These are phyloP conservation scores for Asterophora parasitica DNA, from an alignment of 768 basidiomycete genomes.

Conservation along the genomic window DNA sequence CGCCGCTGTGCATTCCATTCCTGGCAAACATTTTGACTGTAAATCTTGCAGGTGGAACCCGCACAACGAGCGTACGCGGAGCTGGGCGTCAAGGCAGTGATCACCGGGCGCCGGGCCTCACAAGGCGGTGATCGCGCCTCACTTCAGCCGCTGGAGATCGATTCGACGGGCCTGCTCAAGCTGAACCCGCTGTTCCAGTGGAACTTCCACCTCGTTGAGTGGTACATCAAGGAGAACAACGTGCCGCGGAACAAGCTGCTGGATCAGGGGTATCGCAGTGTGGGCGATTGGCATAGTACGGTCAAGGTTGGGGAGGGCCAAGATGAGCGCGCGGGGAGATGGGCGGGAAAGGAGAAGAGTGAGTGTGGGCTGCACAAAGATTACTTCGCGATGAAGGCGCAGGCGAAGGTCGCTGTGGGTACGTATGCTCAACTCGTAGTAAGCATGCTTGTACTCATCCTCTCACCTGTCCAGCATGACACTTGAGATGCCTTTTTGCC, in stretches of 20 bases:
- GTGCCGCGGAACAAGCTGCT: slow-evolving; percentile 89
- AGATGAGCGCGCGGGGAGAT: slow-evolving; percentile 88
- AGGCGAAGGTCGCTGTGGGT: slow-evolving; percentile 33
- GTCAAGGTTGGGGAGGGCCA: slow-evolving; percentile 59
- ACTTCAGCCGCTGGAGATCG: slow-evolving; percentile 84
- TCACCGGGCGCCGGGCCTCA: slow-evolving; percentile 91
- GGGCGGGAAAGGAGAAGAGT: slow-evolving; percentile 87
- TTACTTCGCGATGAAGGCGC: slow-evolving; percentile 71
- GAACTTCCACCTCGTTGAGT: slow-evolving; percentile 80
- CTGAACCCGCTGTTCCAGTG: slow-evolving; percentile 91
- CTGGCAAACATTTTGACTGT: neutral
- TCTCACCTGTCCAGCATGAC: slow-evolving; percentile 3
- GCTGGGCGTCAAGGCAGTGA: slow-evolving; percentile 76
- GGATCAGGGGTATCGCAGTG: slow-evolving; percentile 87
- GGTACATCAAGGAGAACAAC: slow-evolving; percentile 73
- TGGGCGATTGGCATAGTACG: slow-evolving; percentile 99
- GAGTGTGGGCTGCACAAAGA: slow-evolving; percentile 96
- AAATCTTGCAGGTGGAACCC: slow-evolving; percentile 72
- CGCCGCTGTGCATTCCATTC: slow-evolving; percentile 12
- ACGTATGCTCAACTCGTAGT: slow-evolving; percentile 6
- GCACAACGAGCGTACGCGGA: slow-evolving; percentile 82
- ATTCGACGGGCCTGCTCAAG: slow-evolving; percentile 86
- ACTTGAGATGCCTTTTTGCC: neutral
- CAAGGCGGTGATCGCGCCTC: slow-evolving; percentile 88
- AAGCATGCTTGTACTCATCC: neutral